Base-by-base conservation (phyloP, 2,329 filamentous ascomycete species). In the Arthrobotrys sinensis region DNA sequence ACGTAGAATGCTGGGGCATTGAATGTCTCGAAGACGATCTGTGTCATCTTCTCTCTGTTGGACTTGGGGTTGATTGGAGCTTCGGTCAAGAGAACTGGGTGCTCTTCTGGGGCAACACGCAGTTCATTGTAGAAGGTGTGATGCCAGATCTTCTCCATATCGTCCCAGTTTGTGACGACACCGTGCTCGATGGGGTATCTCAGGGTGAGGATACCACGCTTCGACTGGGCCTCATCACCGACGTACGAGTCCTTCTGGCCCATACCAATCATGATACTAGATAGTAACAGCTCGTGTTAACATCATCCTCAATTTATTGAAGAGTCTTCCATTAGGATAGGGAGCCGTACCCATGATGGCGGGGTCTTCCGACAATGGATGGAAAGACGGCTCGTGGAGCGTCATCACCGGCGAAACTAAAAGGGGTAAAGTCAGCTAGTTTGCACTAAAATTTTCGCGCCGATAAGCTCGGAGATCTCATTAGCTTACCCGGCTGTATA, bases 81-180 rank as follows among this genome's bases (percentile, higher is more conserved):
- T 90, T 99, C 96, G 84, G 96, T 99, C 87, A 99, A 91, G 86
- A 99, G 91, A 86, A 98, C 94, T 84, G 96, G 96, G 91, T 99
- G 96, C 92, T 99, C 96, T 91, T 99, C 96, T 84, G 96, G 96
- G 84, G 96, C 96, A 82, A 99, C 96, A 95, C 96, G 95, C 85
- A 99, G 91, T 90, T 99, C 96, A 89, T 99, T 99, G 93, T 98
- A 99, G 91, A 99, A 99, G 86, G 96, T 98, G 93, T 99, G 96
- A 88, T 99, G 96, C 96, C 96, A 99, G 84, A 99, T 98, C 92
- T 98, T 98, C 90, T 98, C 96, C 96, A 98, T 98, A 88, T 98
- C 96, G 87, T 99, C 96, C 96, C 96, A 99, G 93, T 98, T 98
- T 89, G 96, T 99, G 86, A 99, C 96, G 85, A 99, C 96, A 96